phyloP scores from a whole-genome alignment of 768 basidiomycete species.

The Tricholoma flavovirens region DNA sequence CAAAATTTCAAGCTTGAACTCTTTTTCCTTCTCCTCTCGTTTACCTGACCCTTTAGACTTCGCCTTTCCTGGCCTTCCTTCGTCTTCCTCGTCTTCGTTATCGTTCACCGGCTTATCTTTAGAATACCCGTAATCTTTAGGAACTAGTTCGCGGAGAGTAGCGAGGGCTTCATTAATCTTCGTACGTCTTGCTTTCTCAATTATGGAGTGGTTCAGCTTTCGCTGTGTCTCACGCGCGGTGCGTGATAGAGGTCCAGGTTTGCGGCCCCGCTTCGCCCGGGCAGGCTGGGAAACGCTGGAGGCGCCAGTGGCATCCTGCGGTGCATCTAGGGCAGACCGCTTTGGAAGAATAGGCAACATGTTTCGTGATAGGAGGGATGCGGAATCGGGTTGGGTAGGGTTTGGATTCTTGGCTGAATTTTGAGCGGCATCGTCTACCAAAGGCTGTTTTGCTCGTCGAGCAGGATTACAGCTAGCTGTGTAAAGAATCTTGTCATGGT shows the following conservation, averaged over 20 bases:
- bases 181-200: constrained; percentile 89
- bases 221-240: constrained; percentile 80
- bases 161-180: constrained; percentile 93
- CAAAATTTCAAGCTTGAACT: constrained; percentile 91
- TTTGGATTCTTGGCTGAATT: constrained; percentile 7
- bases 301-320: background rate
- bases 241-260: constrained; percentile 67
- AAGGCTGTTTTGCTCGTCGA: constrained; percentile 31
- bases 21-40: constrained; percentile 62
- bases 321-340: background rate
- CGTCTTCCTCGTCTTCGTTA: constrained; percentile 33
- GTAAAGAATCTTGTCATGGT: constrained; percentile 15
- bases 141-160: constrained; percentile 73
- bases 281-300: constrained; percentile 7
- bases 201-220: constrained; percentile 90
- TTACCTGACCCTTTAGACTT: constrained; percentile 35
- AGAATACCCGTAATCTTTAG: constrained; percentile 41
- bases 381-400: constrained; percentile 2
- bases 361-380: constrained; percentile 9
- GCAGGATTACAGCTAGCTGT: constrained; percentile 32
- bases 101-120: constrained; percentile 15
- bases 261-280: constrained; percentile 60
- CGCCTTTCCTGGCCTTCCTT: constrained; percentile 29
- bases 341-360: constrained; percentile 22
- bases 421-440: constrained; percentile 2